A percentile compares a stretch with the other conserved stretches of the same genome.
Conservation (phyloP, 2,329 filamentous ascomycete genomes). For the Scopulariopsis brevicaulis region DNA sequence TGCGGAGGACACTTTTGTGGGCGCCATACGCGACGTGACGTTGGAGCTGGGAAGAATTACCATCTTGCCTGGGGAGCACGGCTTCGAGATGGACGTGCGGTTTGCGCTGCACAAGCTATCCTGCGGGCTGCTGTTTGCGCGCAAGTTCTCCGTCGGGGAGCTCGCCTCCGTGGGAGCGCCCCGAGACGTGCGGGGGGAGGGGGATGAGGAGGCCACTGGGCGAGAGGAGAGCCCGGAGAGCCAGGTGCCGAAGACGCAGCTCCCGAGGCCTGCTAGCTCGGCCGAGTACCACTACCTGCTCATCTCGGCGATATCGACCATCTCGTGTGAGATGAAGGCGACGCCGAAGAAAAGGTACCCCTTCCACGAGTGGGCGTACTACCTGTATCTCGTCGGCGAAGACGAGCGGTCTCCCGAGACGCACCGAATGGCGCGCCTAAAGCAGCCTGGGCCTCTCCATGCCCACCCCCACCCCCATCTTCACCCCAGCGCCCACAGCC, state of each 20-base stretch:
- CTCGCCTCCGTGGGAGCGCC: slow-evolving; percentile 3
- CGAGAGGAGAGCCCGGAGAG: too few species aligned
- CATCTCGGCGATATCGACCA: slow-evolving; percentile 56
- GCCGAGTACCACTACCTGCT: slow-evolving; percentile 43
- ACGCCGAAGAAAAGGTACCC: slow-evolving; percentile 49
- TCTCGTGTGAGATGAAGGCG: slow-evolving; percentile 50
- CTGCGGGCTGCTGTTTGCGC: slow-evolving; percentile 26
- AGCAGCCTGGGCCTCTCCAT: neutral
- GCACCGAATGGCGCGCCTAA: slow-evolving; percentile 21
- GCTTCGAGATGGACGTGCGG: slow-evolving; percentile 32
- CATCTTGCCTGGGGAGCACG: slow-evolving; percentile 45
- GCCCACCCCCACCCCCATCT: neutral
- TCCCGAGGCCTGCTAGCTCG: slow-evolving; percentile 20
- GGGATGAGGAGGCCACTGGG: slow-evolving; percentile 13
- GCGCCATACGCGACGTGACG: slow-evolving; percentile 41
- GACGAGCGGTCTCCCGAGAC: slow-evolving; percentile 40
- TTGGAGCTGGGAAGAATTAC: slow-evolving; percentile 46
- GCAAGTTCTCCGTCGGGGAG: slow-evolving; percentile 3
- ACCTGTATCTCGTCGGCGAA: slow-evolving; percentile 64
- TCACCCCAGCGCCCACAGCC: neutral
- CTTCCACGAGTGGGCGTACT: slow-evolving; percentile 83
- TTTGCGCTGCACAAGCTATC: slow-evolving; percentile 28
- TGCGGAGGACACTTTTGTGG: slow-evolving; percentile 74
- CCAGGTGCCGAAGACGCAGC: neutral
- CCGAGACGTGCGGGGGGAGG: slow-evolving; percentile 12